A percentile compares a stretch with the other conserved stretches of the same genome.
Evolutionary conservation across 2,329 filamentous ascomycete genomes (phyloP).

Genomic region (Monascus ruber): DNA sequence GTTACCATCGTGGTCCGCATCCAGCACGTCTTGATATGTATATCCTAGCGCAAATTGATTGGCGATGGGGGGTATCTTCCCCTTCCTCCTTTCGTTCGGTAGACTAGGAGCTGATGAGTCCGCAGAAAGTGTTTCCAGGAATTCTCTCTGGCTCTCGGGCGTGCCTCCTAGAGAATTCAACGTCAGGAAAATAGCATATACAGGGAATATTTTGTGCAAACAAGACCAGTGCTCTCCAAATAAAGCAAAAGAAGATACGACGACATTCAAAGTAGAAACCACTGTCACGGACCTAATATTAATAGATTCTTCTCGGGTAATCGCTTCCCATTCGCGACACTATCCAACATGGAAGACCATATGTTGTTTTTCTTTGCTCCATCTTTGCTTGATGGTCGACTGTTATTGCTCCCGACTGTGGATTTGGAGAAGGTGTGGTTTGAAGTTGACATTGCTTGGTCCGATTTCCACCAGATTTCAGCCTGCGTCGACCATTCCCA

Average conservation of each 20-base stretch:
- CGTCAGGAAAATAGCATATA: conserved; percentile 7
- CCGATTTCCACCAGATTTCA: conserved; percentile 25
- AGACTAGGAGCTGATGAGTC: conserved; percentile 30
- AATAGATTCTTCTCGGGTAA: conserved; percentile 86
- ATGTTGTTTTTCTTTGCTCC: conserved; percentile 62
- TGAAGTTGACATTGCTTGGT: conserved; percentile 26
- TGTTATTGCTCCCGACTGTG: conserved; percentile 18
- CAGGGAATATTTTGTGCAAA: conserved; percentile 1
- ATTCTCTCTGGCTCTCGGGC: conserved; percentile 72
- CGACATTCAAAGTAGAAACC: not conserved
- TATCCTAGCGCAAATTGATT: conserved; percentile 90
- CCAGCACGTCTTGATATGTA: conserved; percentile 88
- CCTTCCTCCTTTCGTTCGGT: conserved; percentile 36
- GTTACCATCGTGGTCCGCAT: conserved; percentile 81
- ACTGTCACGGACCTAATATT: conserved; percentile 55
- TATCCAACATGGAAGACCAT: conserved; percentile 88
- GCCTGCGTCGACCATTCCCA: conserved; percentile 24
- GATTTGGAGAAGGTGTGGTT: conserved; percentile 24
- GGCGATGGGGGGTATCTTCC: conserved; percentile 63
- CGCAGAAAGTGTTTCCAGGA: conserved; percentile 51
- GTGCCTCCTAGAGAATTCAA: conserved; percentile 52
- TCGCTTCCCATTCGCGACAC: conserved; percentile 77
- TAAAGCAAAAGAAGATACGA: not conserved
- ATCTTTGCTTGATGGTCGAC: conserved; percentile 46
- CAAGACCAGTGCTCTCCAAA: too few relatives aligned